Evolutionary conservation across 2,329 filamentous ascomycete species (phyloP), one percentile per base, ranked within the genome.

Genomic region (Aspergillus ustus): DNA sequence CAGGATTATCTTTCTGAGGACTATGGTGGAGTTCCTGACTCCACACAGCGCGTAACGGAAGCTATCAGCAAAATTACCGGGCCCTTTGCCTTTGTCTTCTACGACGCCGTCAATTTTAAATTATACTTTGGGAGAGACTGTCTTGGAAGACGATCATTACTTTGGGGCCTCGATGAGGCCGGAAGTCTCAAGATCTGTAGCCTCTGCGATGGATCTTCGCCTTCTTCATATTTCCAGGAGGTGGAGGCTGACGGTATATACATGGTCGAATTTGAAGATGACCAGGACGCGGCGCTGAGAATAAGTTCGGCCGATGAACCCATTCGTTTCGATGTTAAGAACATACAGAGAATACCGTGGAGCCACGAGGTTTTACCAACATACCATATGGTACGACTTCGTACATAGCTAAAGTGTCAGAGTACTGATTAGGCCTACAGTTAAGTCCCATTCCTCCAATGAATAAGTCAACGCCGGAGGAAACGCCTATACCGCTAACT

Each of bases 1-100:
- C 43, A 44, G 43, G 51, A 53, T 50, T 59, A 53, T 25, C 22
- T 40, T 8, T 43, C 50, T 9, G 49, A 49, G n/a, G 22, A 53
- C 28, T 59, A 53, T 22, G 48, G 22, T 72, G 34, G 62, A 60
- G 25, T 52, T 50, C 37, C 40, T 9, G 40, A 63, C 7, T 62
- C 69, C 51, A 64, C 72, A 49, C 61, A 70, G 43, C 72, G 68
- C 61, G 62, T 80, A 46, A 72, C 69, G 28, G 68, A 82, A 57
- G 82, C 84, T 0, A 75, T 93, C 45, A 83, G 85, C 58, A 81
- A 77, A 44, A 85, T 94, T 28, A 85, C 89, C 61, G 95, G 95
- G 0, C 94, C 95, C 0, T 98, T 95, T 79, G 91, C 94, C 2
- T 95, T 98, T 76, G 85, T 94, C 6, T 97, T 90, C 75, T 90